Percentiles rank a stretch among this genome's conserved stretches.
These are phyloP conservation scores for Candida easanensis DNA, from an alignment of 805 yeast species.

Conservation along the genomic window DNA sequence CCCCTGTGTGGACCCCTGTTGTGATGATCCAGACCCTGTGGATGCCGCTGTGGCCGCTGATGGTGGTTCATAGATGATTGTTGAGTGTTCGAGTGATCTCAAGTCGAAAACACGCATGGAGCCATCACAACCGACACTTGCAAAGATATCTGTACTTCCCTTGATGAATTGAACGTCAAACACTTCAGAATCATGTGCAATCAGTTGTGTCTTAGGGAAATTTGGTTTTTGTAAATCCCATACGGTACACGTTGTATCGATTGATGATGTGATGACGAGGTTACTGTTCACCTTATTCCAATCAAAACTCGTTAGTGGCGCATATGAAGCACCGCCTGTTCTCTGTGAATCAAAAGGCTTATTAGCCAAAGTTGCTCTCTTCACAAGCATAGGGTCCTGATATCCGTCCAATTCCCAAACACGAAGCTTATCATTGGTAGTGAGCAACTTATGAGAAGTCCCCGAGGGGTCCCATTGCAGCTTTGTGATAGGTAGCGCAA, in stretches of 20 bases:
- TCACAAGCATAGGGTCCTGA: constrained; percentile 31
- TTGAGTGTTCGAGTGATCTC: constrained; percentile 85
- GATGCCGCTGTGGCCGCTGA: constrained; percentile 13
- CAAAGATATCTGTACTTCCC: constrained; percentile 72
- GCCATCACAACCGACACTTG: constrained; percentile 95
- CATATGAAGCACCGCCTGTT: constrained; percentile 36
- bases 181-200: constrained; percentile 95
- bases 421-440: constrained; percentile 70
- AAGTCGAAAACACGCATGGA: constrained; percentile 90
- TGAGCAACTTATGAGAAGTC: constrained; percentile 48
- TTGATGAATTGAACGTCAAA: constrained; percentile 85
- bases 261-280: constrained; percentile 75
- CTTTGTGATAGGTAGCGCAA: constrained; percentile 68
- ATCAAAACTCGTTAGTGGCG: constrained; percentile 93
- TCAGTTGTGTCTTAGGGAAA: constrained; percentile 83
- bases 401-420: constrained; percentile 49
- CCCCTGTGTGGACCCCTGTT: not conserved
- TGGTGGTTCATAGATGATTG: constrained; percentile 86
- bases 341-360: constrained; percentile 14
- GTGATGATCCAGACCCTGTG: not conserved
- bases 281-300: constrained; percentile 79
- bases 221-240: constrained; percentile 78
- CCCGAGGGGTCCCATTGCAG: constrained; percentile 66
- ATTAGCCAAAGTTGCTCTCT: constrained; percentile 37
- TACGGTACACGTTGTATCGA: constrained; percentile 95